These are phyloP conservation scores for Penicillium sp. DNA, from an alignment of 2,329 filamentous ascomycete genomes.

Conservation along the genomic window DNA sequence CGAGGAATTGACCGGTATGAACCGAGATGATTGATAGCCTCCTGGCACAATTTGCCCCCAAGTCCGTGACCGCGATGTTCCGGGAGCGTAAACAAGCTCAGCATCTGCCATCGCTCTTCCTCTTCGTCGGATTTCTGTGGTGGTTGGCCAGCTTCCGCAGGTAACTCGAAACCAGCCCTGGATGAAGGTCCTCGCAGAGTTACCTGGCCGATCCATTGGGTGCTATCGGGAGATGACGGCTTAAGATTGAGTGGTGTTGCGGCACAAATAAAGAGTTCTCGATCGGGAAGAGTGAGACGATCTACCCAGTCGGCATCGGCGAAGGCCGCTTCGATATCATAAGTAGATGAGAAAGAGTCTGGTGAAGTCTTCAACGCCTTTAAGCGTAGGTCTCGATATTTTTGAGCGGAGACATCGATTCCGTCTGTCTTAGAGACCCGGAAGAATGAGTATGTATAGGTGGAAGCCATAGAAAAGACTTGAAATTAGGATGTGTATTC, in stretches of 20 bases:
- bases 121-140: constrained; percentile 20
- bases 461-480: neutral
- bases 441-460: neutral
- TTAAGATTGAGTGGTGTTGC: constrained; percentile 3
- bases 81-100: constrained; percentile 34
- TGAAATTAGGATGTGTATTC: neutral
- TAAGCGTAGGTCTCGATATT: constrained; percentile 27
- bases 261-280: constrained; percentile 35
- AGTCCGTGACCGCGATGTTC: constrained; percentile 34
- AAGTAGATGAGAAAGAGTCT: constrained; percentile 34
- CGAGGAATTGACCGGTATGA: constrained; percentile 9
- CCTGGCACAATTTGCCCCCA: constrained; percentile 27
- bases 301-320: constrained; percentile 27
- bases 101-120: constrained; percentile 33
- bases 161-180: constrained; percentile 24
- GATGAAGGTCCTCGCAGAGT: constrained; percentile 33
- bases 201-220: constrained; percentile 34
- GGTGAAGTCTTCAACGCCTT: constrained; percentile 31
- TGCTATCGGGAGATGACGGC: constrained; percentile 6
- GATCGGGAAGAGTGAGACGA: constrained; percentile 21
- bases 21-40: constrained; percentile 22
- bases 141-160: constrained; percentile 25
- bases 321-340: constrained; percentile 32
- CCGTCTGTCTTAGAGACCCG: constrained; percentile 10
- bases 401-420: constrained; percentile 10